A percentile compares a stretch with the other conserved stretches of the same genome.
Evolutionary conservation across 305 asterid genomes (phyloP).

Genomic region (Rubia peregrina): DNA sequence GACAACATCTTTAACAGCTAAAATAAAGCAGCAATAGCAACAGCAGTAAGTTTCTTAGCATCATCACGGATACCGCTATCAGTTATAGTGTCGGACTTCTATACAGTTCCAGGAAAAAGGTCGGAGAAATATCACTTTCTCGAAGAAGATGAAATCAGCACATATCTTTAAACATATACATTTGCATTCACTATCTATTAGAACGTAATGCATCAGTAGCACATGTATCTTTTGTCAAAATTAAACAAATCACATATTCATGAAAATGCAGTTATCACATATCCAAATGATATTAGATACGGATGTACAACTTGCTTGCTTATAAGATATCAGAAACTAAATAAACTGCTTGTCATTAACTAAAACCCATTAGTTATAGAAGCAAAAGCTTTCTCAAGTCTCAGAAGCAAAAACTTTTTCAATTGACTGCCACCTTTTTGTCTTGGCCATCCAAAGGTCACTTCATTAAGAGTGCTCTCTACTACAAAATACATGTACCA

Average conservation of each 20-base stretch:
- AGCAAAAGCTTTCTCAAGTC: slow-evolving; percentile 74
- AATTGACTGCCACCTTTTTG: slow-evolving; percentile 62
- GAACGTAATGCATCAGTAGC: too few species aligned
- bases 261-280: too few species aligned
- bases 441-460: slow-evolving; percentile 94
- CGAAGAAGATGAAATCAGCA: too few species aligned
- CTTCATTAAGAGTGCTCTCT: slow-evolving; percentile 81
- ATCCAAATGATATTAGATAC: neutral
- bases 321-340: slow-evolving; percentile 11
- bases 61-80: too few species aligned
- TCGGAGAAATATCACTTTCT: too few species aligned
- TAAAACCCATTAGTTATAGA: slow-evolving; percentile 36
- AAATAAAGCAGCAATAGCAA: slow-evolving; percentile 85
- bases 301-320: neutral
- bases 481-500: slow-evolving; percentile 72
- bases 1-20: slow-evolving; percentile 67
- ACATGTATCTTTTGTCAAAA: too few species aligned
- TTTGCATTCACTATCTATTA: too few species aligned
- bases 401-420: slow-evolving; percentile 74
- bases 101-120: too few species aligned
- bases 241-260: too few species aligned
- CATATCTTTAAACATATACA: too few species aligned
- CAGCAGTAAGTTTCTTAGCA: too few species aligned
- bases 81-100: too few species aligned
- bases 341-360: slow-evolving; percentile 11